Conservation (phyloP, 2,329 filamentous ascomycete species). For the Chrysosporium keratinophilum region DNA sequence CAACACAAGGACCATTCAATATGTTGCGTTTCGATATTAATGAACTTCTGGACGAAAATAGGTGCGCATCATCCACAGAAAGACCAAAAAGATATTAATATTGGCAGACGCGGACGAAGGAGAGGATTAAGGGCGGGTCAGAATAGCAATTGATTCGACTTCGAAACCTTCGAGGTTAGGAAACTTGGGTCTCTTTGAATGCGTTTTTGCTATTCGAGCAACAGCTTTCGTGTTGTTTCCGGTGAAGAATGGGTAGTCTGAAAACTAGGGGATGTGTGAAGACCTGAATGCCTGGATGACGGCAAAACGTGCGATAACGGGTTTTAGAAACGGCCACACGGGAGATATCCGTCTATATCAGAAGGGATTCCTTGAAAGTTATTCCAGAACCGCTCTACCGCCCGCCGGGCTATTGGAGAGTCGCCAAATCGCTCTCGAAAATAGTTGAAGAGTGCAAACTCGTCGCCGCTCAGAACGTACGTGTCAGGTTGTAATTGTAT, state of each 20-base stretch:
- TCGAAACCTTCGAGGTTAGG: too few relatives aligned
- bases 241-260: neutral
- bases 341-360: conserved; percentile 19
- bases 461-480: conserved; percentile 66
- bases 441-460: conserved; percentile 82
- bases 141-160: too few relatives aligned
- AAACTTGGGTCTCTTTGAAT: too few relatives aligned
- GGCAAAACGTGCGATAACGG: neutral
- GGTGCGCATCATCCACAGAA: too few relatives aligned
- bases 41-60: neutral
- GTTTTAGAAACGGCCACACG: conserved; percentile 1
- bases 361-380: conserved; percentile 24
- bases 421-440: conserved; percentile 58
- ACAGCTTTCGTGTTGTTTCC: too few relatives aligned
- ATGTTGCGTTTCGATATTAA: neutral
- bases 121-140: too few relatives aligned
- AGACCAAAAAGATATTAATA: too few relatives aligned
- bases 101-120: too few relatives aligned
- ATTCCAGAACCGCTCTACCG: conserved; percentile 50
- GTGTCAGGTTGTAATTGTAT: conserved; percentile 52
- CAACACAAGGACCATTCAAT: neutral
- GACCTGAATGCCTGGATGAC: neutral
- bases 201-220: too few relatives aligned
- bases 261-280: neutral
- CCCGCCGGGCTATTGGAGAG: conserved; percentile 40